phyloP scores from a whole-genome alignment of 75 land plant species.

The Picea glauca region DNA sequence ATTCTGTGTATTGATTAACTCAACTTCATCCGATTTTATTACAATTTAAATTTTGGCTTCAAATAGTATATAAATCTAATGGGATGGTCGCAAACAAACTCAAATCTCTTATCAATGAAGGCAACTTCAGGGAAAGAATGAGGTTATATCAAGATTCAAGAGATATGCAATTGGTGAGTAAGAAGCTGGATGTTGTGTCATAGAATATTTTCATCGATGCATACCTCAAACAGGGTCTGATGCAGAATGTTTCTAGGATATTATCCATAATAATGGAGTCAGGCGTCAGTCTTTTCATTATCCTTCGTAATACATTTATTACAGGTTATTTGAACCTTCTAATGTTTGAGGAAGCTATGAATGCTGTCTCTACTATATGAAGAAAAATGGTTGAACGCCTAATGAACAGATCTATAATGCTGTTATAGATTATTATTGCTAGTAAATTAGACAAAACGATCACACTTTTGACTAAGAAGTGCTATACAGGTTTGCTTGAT shows the following conservation, averaged over 20 bases:
- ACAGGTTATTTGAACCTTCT: conserved; percentile 51
- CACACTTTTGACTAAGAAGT: conserved; percentile 29
- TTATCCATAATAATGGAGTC: conserved; percentile 54
- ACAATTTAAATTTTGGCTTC: too few species aligned
- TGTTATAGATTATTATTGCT: conserved; percentile 71
- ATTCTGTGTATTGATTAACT: too few species aligned
- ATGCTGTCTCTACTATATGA: conserved; percentile 61
- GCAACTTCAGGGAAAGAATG: conserved; percentile 67
- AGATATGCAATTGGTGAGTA: conserved; percentile 35
- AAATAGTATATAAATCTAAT: too few species aligned
- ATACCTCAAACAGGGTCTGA: conserved; percentile 71
- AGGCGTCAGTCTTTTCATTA: conserved; percentile 67
- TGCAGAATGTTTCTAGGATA: conserved; percentile 73
- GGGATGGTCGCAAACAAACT: too few species aligned
- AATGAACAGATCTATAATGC: conserved; percentile 68
- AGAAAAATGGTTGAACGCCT: conserved; percentile 62
- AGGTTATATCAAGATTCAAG: conserved; percentile 57
- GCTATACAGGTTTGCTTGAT: conserved; percentile 18
- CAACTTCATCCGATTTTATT: too few species aligned
- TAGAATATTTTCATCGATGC: conserved; percentile 82
- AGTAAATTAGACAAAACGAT: conserved; percentile 33
- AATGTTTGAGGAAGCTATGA: conserved; percentile 61
- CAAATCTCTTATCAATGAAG: conserved; percentile 10
- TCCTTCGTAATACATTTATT: conserved; percentile 72
- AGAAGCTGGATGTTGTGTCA: conserved; percentile 70